Percentiles rank a stretch among this genome's conserved stretches.
phyloP scores from a whole-genome alignment of 495 filamentous ascomycete species.

The Hypoxylon crocopeplum region DNA sequence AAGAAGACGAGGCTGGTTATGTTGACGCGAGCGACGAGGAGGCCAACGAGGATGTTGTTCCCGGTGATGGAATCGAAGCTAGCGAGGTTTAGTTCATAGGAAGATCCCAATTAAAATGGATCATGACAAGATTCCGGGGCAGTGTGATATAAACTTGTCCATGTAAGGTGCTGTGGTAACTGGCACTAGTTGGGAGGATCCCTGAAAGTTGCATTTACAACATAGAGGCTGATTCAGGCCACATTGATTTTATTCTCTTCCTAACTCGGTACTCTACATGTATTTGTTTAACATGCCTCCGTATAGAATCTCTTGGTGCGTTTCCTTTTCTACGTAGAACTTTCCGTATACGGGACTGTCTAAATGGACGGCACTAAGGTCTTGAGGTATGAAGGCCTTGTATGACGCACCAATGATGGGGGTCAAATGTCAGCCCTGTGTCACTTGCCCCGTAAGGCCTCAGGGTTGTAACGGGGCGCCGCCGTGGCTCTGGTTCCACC shows the following conservation, averaged over 20 bases:
- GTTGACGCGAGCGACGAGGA: slow-evolving; percentile 52
- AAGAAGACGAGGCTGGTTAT: slow-evolving; percentile 48
- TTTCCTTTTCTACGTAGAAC: no score
- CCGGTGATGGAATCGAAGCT: slow-evolving; percentile 2
- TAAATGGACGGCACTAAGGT: no score
- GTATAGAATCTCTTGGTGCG: no score
- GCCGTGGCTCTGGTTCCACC: slow-evolving; percentile 20
- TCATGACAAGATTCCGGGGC: neutral
- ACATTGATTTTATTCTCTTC: neutral
- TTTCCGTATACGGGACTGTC: no score
- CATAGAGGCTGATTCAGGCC: no score
- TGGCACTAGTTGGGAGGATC: neutral
- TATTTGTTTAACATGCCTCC: no score
- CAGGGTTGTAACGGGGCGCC: slow-evolving; percentile 21
- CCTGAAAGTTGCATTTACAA: slow-evolving; percentile 4
- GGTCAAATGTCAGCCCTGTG: slow-evolving; percentile 23
- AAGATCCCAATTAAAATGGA: neutral
- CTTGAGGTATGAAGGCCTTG: no score
- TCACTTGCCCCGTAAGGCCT: slow-evolving; percentile 7
- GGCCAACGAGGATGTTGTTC: slow-evolving; percentile 39
- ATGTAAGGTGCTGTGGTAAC: neutral
- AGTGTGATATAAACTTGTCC: slow-evolving; percentile 4
- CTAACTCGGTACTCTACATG: no score
- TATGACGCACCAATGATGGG: slow-evolving; percentile 27
- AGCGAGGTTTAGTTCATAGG: slow-evolving; percentile 12